Evolutionary conservation across 1,139 yeast genomes (phyloP).

Genomic region (Magnusiomyces fungicola): DNA sequence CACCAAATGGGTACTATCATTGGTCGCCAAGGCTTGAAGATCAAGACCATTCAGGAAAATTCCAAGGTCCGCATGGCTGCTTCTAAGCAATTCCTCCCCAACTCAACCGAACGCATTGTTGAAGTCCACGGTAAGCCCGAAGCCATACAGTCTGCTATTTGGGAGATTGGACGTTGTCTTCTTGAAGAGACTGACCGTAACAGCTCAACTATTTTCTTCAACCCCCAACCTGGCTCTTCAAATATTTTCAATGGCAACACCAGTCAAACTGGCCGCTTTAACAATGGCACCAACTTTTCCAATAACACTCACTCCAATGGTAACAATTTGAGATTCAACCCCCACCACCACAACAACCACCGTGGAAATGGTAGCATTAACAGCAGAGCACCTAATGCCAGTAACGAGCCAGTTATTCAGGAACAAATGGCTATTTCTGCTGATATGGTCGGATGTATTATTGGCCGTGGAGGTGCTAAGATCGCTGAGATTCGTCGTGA

Average conservation of each 20-base stretch:
- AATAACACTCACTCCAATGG: not conserved
- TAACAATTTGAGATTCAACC: constrained; percentile 12
- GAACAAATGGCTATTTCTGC: constrained; percentile 56
- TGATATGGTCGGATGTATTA: constrained; percentile 83
- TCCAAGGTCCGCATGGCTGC: constrained; percentile 78
- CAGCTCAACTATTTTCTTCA: constrained; percentile 57
- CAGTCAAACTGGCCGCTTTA: not conserved
- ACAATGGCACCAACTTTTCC: constrained; percentile 12
- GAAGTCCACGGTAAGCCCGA: constrained; percentile 80
- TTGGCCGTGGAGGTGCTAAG: constrained; percentile 81
- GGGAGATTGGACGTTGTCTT: constrained; percentile 63
- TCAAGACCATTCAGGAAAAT: constrained; percentile 68
- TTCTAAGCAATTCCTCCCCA: constrained; percentile 75
- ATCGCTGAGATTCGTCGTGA: constrained; percentile 79
- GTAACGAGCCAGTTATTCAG: constrained; percentile 29
- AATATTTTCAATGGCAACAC: constrained; percentile 4
- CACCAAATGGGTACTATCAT: constrained; percentile 87
- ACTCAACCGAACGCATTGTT: constrained; percentile 79
- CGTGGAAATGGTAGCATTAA: constrained; percentile 8
- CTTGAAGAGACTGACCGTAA: constrained; percentile 59
- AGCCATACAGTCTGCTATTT: constrained; percentile 49
- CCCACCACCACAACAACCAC: constrained; percentile 6
- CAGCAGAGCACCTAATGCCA: constrained; percentile 2
- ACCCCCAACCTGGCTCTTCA: constrained; percentile 41
- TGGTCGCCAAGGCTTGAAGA: constrained; percentile 77